Percentiles rank a stretch among this genome's conserved stretches.
Evolutionary conservation across 116 monocot genomes (phyloP).

Genomic region (Papilionanthe hybrid): DNA sequence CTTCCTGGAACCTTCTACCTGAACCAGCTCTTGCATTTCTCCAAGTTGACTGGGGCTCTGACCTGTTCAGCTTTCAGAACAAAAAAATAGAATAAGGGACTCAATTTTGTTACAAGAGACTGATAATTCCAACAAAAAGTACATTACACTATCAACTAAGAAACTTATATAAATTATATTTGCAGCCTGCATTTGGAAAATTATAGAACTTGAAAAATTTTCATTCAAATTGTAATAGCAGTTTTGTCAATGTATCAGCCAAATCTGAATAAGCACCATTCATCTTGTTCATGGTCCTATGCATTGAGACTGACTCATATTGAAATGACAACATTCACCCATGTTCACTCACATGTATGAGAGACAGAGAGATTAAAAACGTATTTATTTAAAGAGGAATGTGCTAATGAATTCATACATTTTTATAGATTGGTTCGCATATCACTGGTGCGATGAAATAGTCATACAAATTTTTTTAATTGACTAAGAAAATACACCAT

Average conservation of each 20-base stretch:
- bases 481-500: too few species aligned
- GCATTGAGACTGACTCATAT: background rate
- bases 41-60: constrained; percentile 46
- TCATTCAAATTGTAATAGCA: background rate
- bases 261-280: background rate
- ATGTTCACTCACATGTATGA: background rate
- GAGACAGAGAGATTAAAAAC: background rate
- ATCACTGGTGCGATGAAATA: too few species aligned
- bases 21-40: constrained; percentile 24
- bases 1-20: constrained; percentile 39
- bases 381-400: background rate
- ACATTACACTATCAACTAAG: background rate
- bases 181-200: background rate
- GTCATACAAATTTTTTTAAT: too few species aligned
- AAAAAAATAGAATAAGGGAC: background rate
- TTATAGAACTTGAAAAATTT: background rate
- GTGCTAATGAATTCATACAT: too few species aligned
- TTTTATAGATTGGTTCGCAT: too few species aligned
- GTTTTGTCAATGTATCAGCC: background rate
- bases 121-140: background rate
- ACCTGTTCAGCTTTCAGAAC: constrained; percentile 37
- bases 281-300: background rate
- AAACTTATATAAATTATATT: background rate
- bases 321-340: background rate
- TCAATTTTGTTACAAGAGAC: background rate